Base-by-base conservation (phyloP, 345 rosid species). In the Heritiera littoralis region DNA sequence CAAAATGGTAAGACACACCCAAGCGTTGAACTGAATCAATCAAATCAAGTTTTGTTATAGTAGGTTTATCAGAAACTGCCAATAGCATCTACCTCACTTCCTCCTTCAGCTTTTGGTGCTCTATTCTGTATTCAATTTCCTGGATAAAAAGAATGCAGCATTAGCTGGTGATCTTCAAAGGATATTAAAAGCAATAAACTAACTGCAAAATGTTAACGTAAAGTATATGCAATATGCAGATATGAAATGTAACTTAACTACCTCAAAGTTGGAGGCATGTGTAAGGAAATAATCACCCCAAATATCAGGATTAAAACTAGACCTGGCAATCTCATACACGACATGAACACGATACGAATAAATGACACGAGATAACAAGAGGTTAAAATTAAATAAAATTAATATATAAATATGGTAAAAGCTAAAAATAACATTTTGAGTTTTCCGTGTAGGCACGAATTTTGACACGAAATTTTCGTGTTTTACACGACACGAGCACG, bases 1-100 rank as follows among this genome's bases (percentile, higher is more conserved):
- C 79, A 32, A 91, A 84, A 23, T 85, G 92, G 51, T 90, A 87
- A 12, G 82, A 69, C 20, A 90, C 40, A 2, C 93, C 93, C n/a
- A 86, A 51, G 5, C 85, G 84, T 51, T 86, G 86, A 49, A 88
- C 55, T 9, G 77, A 72, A 79, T 86, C 87, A 6, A 88, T 72
- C 78, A 82, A 66, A 45, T 80, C 65, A 4, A 88, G 60, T 11
- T 38, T 71, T 30, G 58, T 15, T 6, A 14, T 14, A 4, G 6
- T 5, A 54, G 56, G 75, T 28, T n/a, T 52, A 32, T 67, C 73
- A 35, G 6, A 56, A 12, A 2, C 28, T 18, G 4, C 66, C n/a
- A 17, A 18, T 18, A 81, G 43, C 84, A 70, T 81, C 52, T 2
- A 28, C 48, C 43, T 81, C 61, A 76, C 78, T 59, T 86, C 68